phyloP scores from a whole-genome alignment of 192 early-diverging fungal genomes.

The Martensiomyces pterosporus region DNA sequence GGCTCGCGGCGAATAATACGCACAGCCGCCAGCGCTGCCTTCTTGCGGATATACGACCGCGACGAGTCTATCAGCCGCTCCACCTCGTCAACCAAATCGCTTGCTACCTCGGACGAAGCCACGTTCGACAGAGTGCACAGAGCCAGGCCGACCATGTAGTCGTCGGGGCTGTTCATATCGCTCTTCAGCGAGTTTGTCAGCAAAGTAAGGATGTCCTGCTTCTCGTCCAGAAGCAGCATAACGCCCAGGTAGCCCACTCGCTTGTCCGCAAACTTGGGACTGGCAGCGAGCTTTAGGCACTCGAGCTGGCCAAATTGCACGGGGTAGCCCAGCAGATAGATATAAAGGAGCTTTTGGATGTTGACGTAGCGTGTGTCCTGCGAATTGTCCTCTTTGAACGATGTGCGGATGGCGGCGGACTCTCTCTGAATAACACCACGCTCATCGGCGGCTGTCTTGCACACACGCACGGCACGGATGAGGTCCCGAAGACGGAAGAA shows the following conservation, averaged over 20 bases:
- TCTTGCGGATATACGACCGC: conserved; percentile 94
- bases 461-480: conserved; percentile 95
- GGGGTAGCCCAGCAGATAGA: conserved; percentile 97
- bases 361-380: conserved; percentile 86
- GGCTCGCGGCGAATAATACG: conserved; percentile 90
- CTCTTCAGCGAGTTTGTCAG: conserved; percentile 97
- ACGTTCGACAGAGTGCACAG: conserved; percentile 96
- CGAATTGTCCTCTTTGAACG: conserved; percentile 92
- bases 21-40: conserved; percentile 93
- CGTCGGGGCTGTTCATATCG: conserved; percentile 93
- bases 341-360: conserved; percentile 96
- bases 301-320: conserved; percentile 99
- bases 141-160: conserved; percentile 95
- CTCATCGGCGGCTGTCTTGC: conserved; percentile 98
- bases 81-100: conserved; percentile 90
- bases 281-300: conserved; percentile 95
- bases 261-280: conserved; percentile 91
- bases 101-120: conserved; percentile 92
- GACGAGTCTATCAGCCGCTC: conserved; percentile 87
- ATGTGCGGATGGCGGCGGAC: conserved; percentile 90
- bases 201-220: conserved; percentile 93
- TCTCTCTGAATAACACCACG: conserved; percentile 96
- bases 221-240: conserved; percentile 96
- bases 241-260: conserved; percentile 97
- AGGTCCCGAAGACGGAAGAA: conserved; percentile 68